Conservation (phyloP, 768 basidiomycete genomes). For the Collybiopsis confluens region DNA sequence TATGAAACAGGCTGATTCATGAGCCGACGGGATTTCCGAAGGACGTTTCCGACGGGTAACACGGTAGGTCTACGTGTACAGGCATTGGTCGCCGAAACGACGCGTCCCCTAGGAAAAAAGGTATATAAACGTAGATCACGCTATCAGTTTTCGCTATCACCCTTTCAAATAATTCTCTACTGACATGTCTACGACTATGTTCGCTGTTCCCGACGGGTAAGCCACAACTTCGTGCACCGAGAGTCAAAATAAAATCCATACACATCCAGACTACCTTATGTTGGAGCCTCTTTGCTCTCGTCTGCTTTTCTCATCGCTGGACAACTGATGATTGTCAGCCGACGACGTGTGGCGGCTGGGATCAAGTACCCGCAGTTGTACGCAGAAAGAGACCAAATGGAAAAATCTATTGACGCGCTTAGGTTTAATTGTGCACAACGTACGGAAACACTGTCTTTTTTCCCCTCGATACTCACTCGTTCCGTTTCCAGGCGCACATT, state of each 20-base stretch:
- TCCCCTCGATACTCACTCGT: not conserved
- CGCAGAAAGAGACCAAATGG: constrained; percentile 42
- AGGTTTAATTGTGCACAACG: constrained; percentile 50
- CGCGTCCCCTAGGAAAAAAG: no score
- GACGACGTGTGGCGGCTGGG: constrained; percentile 28
- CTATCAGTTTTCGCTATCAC: no score
- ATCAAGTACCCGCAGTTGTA: constrained; percentile 48
- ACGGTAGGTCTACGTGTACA: no score
- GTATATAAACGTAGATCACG: no score
- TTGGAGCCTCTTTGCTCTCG: constrained; percentile 2
- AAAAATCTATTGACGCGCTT: constrained; percentile 29
- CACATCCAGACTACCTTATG: not conserved
- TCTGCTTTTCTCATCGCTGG: not conserved
- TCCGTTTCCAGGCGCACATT: constrained; percentile 43
- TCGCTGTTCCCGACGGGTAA: constrained; percentile 1
- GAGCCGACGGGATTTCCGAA: no score
- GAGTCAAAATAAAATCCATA: not conserved
- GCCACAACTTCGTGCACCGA: not conserved
- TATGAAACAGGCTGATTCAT: no score
- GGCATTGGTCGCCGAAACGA: no score
- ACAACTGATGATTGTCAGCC: not conserved
- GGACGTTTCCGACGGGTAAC: no score
- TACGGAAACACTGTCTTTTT: constrained; percentile 17
- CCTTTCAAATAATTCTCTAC: not conserved
- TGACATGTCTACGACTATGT: not conserved